Evolutionary conservation across 2,329 filamentous ascomycete species (phyloP), one percentile per base, ranked within the genome.

Genomic region (Aspergillus brasiliensis): DNA sequence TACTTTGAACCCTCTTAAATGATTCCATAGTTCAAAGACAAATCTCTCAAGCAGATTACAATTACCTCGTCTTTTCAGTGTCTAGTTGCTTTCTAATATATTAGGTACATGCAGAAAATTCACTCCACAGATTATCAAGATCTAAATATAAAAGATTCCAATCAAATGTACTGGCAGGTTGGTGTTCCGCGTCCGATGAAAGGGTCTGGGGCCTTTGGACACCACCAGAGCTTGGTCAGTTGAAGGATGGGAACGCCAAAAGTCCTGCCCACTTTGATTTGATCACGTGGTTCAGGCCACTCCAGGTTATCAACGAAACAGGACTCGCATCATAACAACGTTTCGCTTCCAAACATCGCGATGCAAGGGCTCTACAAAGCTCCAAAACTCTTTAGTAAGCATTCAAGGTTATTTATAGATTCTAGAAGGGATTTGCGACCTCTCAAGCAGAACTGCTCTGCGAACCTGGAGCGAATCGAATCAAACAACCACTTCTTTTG

Each of bases 401-500:
- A 40, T 6, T n/a, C 37, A 40, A 40, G 37, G 17, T 8, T 40
- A 40, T n/a, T 40, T 40, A 40, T 40, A 40, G 37, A 40, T 40
- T n/a, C 5, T 40, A 40, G 37, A 15, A 40, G 11, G 37, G 37
- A 40, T 40, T 40, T 7, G n/a, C 37, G n/a, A n/a, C 37, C 37
- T 40, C 37, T 40, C n/a, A 40, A 40, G 37, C 37, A 40, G 11
- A n/a, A 40, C 37, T 40, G 3, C 37, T 40, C 37, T 7, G 11
- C 11, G 37, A 7, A 40, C n/a, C 37, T 40, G 2, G n/a, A 40
- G 37, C n/a, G 11, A 40, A 40, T 40, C n/a, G 37, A 40, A 40
- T 40, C 37, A 53, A 40, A n/a, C 5, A 58, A 15, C 19, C 27
- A 49, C 48, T 68, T 69, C 27, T 63, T 63, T 28, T 27, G 49